Base-by-base conservation (phyloP, 2,329 filamentous ascomycete species). In the Madurella fahalii region DNA sequence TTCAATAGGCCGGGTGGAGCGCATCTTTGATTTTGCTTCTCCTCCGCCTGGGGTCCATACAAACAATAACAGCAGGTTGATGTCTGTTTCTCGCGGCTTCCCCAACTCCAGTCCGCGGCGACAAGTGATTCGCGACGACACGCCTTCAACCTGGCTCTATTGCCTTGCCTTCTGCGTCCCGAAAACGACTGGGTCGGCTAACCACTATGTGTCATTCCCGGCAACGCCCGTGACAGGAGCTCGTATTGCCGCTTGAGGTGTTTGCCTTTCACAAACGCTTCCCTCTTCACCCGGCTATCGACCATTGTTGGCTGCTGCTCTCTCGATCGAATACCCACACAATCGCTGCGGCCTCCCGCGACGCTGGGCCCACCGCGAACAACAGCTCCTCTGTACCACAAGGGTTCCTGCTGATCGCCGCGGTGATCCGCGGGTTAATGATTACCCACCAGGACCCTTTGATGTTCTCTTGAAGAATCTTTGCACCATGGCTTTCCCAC, bases 341-440 rank as follows among this genome's bases (percentile, higher is more conserved):
- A 25, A 50, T 43, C 50, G 40, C 52, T 49, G 40, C 55, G 58
- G 53, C 44, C 52, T 25, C 50, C 46, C 44, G 55, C 42, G 18
- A 45, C 43, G 50, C 52, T 41, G 47, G 50, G 39, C 40, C 46
- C 49, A 46, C 57, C 44, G 41, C 53, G 47, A 55, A 40, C 50
- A 25, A 40, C 51, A 52, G 44, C 53, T 53, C 53, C 18, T 41
- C 49, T 52, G 56, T 60, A 49, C 53, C 30, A 61, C 50, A 4
- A 4, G 25, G 49, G 57, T 61, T 59, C 60, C 60, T 63, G 61
- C 55, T 58, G 61, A 63, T 61, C 58, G 50, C 62, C 60, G 54
- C 51, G 31, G 47, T 54, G 56, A 61, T 58, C 61, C 25, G 53
- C 57, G 47, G 37, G 55, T 56, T 56, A 59, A 59, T 57, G 54